A percentile compares a stretch with the other conserved stretches of the same genome.
Conservation (phyloP, 192 early-diverging fungal genomes). For the Umbelopsis sp. region DNA sequence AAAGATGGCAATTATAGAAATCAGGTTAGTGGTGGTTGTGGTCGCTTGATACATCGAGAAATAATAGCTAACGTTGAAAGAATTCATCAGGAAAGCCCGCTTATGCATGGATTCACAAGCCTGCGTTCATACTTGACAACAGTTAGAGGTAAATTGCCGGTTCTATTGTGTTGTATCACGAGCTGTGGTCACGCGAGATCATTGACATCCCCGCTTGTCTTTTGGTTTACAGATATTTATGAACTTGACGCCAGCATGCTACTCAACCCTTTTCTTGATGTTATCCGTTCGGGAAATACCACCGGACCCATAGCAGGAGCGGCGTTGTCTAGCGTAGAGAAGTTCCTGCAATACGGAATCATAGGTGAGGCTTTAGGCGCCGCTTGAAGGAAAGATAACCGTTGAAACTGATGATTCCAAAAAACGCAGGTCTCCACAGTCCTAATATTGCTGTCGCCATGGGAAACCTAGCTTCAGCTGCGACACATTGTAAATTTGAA, state of each 20-base stretch:
- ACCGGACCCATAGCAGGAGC: conserved; percentile 93
- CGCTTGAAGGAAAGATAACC: not conserved
- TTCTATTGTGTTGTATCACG: not conserved
- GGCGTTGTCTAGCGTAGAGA: conserved; percentile 87
- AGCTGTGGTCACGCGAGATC: not conserved
- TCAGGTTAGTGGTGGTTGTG: conserved; percentile 31
- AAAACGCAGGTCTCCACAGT: conserved; percentile 35
- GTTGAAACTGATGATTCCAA: not conserved
- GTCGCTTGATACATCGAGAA: not conserved
- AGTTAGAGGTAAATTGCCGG: conserved; percentile 40
- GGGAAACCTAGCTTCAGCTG: conserved; percentile 74
- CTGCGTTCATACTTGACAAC: conserved; percentile 60
- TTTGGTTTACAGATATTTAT: conserved; percentile 48
- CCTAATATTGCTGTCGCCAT: conserved; percentile 72
- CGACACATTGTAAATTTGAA: conserved; percentile 96
- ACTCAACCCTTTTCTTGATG: conserved; percentile 91
- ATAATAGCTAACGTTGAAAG: not conserved
- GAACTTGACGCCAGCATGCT: conserved; percentile 69
- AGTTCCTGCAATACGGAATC: conserved; percentile 84
- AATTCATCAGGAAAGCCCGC: conserved; percentile 55
- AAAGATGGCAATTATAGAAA: conserved; percentile 49
- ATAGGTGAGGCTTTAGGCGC: conserved; percentile 44
- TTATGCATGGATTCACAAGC: conserved; percentile 71
- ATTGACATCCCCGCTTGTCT: not conserved
- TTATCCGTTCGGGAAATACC: conserved; percentile 90